Base-by-base conservation (phyloP, 225 moss, liverwort and hornwort genomes). In the Pseudisothecium myosuroides region DNA sequence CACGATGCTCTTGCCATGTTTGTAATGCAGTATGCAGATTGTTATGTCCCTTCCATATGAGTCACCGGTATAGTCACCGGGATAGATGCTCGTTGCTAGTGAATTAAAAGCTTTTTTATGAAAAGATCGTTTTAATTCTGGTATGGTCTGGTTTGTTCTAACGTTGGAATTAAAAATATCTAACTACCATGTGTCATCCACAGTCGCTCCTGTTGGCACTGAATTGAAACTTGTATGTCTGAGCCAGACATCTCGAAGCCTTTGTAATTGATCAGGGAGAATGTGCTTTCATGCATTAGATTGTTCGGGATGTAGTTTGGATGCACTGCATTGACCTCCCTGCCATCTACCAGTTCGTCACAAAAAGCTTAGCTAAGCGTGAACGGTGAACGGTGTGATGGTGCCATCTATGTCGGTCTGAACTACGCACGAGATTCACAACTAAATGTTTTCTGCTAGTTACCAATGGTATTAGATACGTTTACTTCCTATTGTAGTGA, bases 381-480 rank as follows among this genome's bases (percentile, higher is more conserved):
- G 89, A 90, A 88, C 66, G 89, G 87, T 92, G 87, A 81, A 81
- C 87, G 69, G 90, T 87, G 89, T 89, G 87, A 89, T 89, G 87
- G 89, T 92, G 91, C 91, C 87, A 89, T 88, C 83, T 91, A 26
- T 91, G 85, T 81, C 31, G 87, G 90, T 87, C 90, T 92, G 90
- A 87, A 87, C 59, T 87, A 77, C 43, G 68, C 91, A 87, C 86
- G 88, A 83, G 68, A 86, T 86, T 86, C 88, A 73, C 68, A 81
- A 55, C 76, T 89, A 66, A 34, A 68, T 76, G 76, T 83, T 88
- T 89, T 76, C 76, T 58, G 62, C 52, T 91, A 81, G 80, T 75
- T 76, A 66, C 67, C 16, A 74, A 64, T 81, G 87, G 61, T 88
- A 77, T 87, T 89, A 88, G 75, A 83, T 77, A 66, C 85, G 59